Conservation (phyloP, 139 green algal species). For the Chlorella sp. region DNA sequence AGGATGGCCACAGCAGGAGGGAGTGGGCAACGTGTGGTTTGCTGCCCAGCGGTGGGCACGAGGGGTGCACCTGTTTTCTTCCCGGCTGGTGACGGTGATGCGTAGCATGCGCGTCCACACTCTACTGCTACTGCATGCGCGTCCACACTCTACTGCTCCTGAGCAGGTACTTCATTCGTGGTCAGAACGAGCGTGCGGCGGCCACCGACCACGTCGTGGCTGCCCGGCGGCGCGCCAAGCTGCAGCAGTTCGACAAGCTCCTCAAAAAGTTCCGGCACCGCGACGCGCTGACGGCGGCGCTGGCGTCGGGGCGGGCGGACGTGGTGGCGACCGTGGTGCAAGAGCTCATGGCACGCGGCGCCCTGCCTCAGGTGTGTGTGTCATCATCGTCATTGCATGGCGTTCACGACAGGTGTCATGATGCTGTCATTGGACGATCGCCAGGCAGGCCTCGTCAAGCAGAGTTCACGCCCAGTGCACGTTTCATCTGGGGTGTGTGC, state of each 20-base stretch:
- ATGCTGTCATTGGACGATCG: no score
- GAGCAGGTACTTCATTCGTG: slow-evolving; percentile 78
- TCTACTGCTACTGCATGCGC: no score
- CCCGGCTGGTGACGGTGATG: background rate
- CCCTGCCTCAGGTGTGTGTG: background rate
- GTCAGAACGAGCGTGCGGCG: slow-evolving; percentile 49
- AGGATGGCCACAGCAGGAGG: no score
- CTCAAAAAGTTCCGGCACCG: slow-evolving; percentile 50
- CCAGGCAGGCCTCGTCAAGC: no score
- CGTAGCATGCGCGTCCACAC: no score
- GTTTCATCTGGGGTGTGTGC: background rate
- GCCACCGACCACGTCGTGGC: slow-evolving; percentile 52
- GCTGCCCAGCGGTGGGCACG: no score
- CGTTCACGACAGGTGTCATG: no score
- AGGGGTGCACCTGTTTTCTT: background rate
- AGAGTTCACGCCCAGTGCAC: background rate
- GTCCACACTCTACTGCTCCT: background rate
- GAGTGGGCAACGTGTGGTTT: background rate
- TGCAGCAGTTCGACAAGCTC: slow-evolving; percentile 70
- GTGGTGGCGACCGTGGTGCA: background rate
- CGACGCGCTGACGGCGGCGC: background rate
- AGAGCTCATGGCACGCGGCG: background rate
- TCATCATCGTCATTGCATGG: no score
- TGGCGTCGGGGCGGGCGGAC: background rate
- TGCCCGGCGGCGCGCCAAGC: slow-evolving; percentile 25